Conservation (phyloP, 1,284 basidiomycete genomes). For the Golubevia sp. region DNA sequence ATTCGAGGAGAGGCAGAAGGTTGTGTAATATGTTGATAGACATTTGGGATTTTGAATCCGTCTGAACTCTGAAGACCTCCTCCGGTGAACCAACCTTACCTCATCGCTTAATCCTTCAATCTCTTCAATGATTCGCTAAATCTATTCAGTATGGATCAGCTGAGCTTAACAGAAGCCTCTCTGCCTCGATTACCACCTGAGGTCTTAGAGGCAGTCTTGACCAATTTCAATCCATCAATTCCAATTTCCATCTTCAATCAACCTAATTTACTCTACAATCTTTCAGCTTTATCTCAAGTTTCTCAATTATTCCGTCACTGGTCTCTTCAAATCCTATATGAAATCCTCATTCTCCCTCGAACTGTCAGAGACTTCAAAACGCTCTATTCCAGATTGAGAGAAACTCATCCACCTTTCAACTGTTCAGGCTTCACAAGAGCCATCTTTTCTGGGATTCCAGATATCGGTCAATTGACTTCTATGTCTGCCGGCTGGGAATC, state of each 20-base stretch:
- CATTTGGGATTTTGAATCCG: too few relatives aligned
- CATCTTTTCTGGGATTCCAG: slow-evolving; percentile 21
- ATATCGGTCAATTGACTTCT: not conserved
- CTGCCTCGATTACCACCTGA: too few relatives aligned
- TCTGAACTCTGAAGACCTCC: too few relatives aligned
- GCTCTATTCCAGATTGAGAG: slow-evolving; percentile 41
- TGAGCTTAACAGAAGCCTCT: too few relatives aligned
- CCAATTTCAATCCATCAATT: slow-evolving; percentile 3
- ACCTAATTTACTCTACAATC: not conserved
- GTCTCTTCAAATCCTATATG: slow-evolving; percentile 38
- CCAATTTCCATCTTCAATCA: slow-evolving; percentile 4
- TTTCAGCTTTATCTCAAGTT: slow-evolving; percentile 14
- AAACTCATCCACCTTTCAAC: slow-evolving; percentile 29
- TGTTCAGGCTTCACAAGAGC: slow-evolving; percentile 35
- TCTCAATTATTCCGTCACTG: slow-evolving; percentile 22
- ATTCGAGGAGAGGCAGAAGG: too few relatives aligned
- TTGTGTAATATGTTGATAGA: too few relatives aligned
- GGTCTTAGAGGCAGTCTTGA: not conserved
- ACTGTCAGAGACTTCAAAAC: slow-evolving; percentile 54
- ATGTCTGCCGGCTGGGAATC: slow-evolving; percentile 48
- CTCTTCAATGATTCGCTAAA: too few relatives aligned
- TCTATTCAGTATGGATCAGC: too few relatives aligned
- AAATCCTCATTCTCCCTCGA: slow-evolving; percentile 45
- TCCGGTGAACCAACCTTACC: too few relatives aligned
- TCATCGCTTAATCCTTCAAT: too few relatives aligned